These are phyloP conservation scores for Malbranchea zuffiana DNA, from an alignment of 2,329 filamentous ascomycete species.

Conservation along the genomic window DNA sequence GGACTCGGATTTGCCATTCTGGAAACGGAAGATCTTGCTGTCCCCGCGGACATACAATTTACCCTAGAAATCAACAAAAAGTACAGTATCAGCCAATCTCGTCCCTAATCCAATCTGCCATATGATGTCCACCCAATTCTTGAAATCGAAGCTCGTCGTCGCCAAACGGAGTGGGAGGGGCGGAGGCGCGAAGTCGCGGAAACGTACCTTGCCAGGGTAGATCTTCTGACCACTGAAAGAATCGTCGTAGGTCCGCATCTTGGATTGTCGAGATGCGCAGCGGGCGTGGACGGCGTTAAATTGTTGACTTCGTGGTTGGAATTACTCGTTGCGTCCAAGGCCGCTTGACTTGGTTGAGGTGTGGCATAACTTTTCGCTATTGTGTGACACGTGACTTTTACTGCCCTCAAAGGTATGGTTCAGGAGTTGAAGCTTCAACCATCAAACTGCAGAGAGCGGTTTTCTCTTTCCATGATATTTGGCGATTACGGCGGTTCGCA, in stretches of 20 bases:
- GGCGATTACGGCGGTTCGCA: too few relatives aligned
- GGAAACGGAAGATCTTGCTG: constrained; percentile 99
- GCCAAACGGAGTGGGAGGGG: constrained; percentile 14
- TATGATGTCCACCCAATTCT: constrained; percentile 6
- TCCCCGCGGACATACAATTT: constrained; percentile 99
- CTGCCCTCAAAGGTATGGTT: constrained; percentile 18
- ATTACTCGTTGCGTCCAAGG: constrained; percentile 25
- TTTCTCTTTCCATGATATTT: background rate
- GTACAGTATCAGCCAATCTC: constrained; percentile 3
- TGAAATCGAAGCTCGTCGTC: constrained; percentile 8
- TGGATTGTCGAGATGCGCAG: constrained; percentile 37
- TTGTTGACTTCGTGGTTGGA: constrained; percentile 30
- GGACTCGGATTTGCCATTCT: constrained; percentile 99
- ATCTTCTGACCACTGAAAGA: constrained; percentile 68
- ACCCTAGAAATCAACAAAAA: constrained; percentile 52
- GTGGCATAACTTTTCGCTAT: constrained; percentile 36
- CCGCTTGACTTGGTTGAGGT: constrained; percentile 26
- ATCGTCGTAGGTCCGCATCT: constrained; percentile 69
- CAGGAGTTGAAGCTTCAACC: background rate
- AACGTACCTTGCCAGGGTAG: constrained; percentile 66
- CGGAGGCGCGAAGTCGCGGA: too few relatives aligned
- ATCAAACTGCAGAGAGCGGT: background rate
- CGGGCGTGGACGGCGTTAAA: constrained; percentile 29
- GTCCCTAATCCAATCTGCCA: background rate
- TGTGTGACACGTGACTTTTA: constrained; percentile 32